A percentile compares a stretch with the other conserved stretches of the same genome.
phyloP scores from a whole-genome alignment of 371 early-diverging fungal genomes.

The Rhizomucor miehei region DNA sequence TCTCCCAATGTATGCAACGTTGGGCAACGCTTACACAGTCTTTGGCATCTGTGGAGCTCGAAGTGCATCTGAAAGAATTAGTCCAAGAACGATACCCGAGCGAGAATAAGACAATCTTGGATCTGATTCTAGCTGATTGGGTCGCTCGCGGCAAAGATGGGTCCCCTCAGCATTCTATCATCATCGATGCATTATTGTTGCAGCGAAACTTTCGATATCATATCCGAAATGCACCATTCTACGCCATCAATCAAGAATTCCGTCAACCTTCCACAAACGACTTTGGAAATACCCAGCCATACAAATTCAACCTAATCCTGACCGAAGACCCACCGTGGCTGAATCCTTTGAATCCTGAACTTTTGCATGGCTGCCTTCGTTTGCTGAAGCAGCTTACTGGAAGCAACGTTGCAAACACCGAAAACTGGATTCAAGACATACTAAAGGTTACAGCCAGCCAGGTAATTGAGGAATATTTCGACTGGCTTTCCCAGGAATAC shows the following conservation, averaged over 20 bases:
- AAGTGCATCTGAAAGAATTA: slow-evolving; percentile 15
- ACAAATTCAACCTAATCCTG: too few species aligned
- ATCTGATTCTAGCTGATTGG: slow-evolving; percentile 34
- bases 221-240: slow-evolving; percentile 27
- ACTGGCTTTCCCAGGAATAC: slow-evolving; percentile 19
- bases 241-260: slow-evolving; percentile 34
- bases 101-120: slow-evolving; percentile 29
- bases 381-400: slow-evolving; percentile 20
- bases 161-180: slow-evolving; percentile 12
- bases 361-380: slow-evolving; percentile 16
- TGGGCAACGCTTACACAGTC: slow-evolving; percentile 10
- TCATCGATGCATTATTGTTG: slow-evolving; percentile 19
- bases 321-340: too few species aligned
- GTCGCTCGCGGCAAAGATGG: slow-evolving; percentile 24
- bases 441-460: slow-evolving; percentile 13
- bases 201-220: slow-evolving; percentile 21
- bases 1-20: slow-evolving; percentile 11
- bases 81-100: slow-evolving; percentile 27
- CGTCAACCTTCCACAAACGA: neutral
- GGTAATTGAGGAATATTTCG: slow-evolving; percentile 21
- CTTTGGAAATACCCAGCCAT: too few species aligned
- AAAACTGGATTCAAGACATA: slow-evolving; percentile 18
- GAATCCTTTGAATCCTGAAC: too few species aligned
- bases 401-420: neutral
- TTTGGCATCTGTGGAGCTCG: slow-evolving; percentile 16